Evolutionary conservation across 2,329 filamentous ascomycete genomes (phyloP).

Genomic region (Colletotrichum brevisporum): DNA sequence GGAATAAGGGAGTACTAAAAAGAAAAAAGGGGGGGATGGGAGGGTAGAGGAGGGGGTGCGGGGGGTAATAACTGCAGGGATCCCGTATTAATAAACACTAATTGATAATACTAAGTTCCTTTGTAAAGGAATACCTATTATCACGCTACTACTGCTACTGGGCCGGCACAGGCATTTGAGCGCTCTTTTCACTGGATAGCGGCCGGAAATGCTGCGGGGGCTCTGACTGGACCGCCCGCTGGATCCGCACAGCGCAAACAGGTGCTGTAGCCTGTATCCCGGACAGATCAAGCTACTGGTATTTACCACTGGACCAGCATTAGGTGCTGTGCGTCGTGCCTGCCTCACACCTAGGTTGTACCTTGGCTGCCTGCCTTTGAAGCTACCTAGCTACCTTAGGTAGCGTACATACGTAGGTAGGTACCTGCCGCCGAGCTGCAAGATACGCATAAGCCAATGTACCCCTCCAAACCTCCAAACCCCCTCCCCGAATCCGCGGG

Average conservation of each 20-base stretch:
- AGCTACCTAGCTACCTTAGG: not conserved
- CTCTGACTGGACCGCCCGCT: not conserved
- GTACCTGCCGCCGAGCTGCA: not conserved
- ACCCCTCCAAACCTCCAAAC: not conserved
- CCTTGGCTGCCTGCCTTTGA: not conserved
- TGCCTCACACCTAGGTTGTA: not conserved
- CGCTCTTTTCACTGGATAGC: conserved; percentile 30
- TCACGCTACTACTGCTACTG: conserved; percentile 20
- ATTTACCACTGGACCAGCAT: too few relatives aligned
- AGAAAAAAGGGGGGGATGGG: too few relatives aligned
- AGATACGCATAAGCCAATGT: too few relatives aligned
- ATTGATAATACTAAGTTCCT: too few relatives aligned
- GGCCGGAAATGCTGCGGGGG: conserved; percentile 30
- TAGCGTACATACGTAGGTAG: not conserved
- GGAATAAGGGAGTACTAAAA: too few relatives aligned
- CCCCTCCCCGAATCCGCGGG: not conserved
- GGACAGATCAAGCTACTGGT: not conserved
- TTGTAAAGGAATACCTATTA: too few relatives aligned
- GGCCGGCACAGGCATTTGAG: conserved; percentile 34
- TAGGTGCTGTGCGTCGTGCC: too few relatives aligned
- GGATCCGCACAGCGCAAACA: not conserved
- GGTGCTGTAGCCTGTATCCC: too few relatives aligned
- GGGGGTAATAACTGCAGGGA: too few relatives aligned
- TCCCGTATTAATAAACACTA: too few relatives aligned
- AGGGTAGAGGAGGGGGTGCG: too few relatives aligned